A percentile compares a stretch with the other conserved stretches of the same genome.
Evolutionary conservation across 306 rosid species (phyloP).

Genomic region (Vigna mungo): DNA sequence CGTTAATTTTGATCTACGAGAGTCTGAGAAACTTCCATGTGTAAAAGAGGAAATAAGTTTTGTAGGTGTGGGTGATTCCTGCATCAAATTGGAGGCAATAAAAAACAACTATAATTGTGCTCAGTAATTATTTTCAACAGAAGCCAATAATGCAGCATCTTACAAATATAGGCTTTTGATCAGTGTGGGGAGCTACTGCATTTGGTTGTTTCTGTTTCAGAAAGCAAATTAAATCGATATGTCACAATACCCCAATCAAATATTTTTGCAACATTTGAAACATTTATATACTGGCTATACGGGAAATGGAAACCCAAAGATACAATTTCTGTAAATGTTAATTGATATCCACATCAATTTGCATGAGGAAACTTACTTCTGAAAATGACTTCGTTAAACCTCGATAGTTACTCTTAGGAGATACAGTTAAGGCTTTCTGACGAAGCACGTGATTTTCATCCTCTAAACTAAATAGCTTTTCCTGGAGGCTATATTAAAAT

Average conservation of each 20-base stretch:
- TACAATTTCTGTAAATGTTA: not conserved
- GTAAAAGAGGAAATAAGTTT: conserved; percentile 63
- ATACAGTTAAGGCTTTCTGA: conserved; percentile 63
- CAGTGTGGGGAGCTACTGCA: conserved; percentile 55
- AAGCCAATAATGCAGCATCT: conserved; percentile 44
- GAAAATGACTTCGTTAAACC: conserved; percentile 61
- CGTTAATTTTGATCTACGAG: conserved; percentile 69
- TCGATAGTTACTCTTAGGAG: conserved; percentile 72
- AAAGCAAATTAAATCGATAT: not conserved
- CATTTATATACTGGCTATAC: not conserved
- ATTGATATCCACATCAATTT: not conserved
- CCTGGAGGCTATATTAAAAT: conserved; percentile 63
- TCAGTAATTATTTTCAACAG: conserved; percentile 17
- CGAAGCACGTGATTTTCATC: conserved; percentile 80
- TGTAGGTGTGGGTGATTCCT: conserved; percentile 91
- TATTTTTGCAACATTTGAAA: conserved; percentile 10
- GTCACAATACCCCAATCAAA: not conserved
- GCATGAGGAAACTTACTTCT: conserved; percentile 58
- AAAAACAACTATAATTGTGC: not conserved
- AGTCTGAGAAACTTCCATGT: conserved; percentile 65
- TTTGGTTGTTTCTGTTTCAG: conserved; percentile 64
- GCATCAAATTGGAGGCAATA: conserved; percentile 37
- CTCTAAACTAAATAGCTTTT: conserved; percentile 65
- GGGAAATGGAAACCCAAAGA: conserved; percentile 21
- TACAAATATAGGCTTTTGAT: conserved; percentile 65